Evolutionary conservation across 208 protist genomes (phyloP).

Genomic region (Leptomonas pyrrhocoris): DNA sequence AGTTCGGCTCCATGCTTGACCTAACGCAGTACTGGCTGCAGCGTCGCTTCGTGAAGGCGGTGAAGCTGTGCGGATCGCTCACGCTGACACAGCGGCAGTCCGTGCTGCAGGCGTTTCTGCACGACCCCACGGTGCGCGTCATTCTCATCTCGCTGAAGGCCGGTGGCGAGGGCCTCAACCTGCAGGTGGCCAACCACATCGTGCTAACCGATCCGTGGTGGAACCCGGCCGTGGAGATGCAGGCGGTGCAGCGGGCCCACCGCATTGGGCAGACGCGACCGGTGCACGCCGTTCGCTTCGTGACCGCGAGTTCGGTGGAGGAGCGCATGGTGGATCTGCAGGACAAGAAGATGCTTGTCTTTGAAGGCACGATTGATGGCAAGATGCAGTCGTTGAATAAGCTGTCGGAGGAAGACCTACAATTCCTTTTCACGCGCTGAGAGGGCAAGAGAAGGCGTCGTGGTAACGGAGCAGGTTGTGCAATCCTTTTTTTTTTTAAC

Average conservation of each 20-base stretch:
- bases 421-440: constrained; percentile 89
- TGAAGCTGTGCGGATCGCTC: constrained; percentile 92
- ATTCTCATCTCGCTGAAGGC: constrained; percentile 99
- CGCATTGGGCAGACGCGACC: constrained; percentile 98
- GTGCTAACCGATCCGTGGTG: constrained; percentile 99
- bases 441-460: neutral
- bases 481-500: constrained; percentile 1
- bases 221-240: constrained; percentile 98
- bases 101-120: constrained; percentile 83
- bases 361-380: constrained; percentile 93
- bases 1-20: constrained; percentile 97
- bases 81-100: constrained; percentile 81
- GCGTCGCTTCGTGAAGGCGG: constrained; percentile 70
- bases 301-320: constrained; percentile 91
- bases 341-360: constrained; percentile 94
- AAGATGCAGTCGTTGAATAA: constrained; percentile 81
- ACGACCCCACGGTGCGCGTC: constrained; percentile 86
- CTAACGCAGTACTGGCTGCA: constrained; percentile 91
- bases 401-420: constrained; percentile 85
- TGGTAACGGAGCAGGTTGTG: neutral
- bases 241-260: constrained; percentile 98
- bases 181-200: constrained; percentile 98
- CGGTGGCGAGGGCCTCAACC: constrained; percentile 98
- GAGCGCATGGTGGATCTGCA: constrained; percentile 94
- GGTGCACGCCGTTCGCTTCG: constrained; percentile 96